Evolutionary conservation across 2,329 filamentous ascomycete genomes (phyloP).

Genomic region (Canariomyces notabilis): DNA sequence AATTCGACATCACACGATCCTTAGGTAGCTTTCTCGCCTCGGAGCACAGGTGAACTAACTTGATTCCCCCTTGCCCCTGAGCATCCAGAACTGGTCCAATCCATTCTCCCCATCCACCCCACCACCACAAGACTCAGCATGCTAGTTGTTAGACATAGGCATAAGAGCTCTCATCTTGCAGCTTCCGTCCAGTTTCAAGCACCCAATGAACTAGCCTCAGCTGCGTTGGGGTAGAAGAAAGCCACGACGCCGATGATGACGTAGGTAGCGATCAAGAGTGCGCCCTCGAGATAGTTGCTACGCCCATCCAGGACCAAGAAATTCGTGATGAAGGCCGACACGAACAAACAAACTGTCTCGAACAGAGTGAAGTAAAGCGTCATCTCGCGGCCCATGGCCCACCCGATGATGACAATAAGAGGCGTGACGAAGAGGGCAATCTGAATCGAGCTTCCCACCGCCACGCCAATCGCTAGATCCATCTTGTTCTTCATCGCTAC

Average conservation of each 20-base stretch:
- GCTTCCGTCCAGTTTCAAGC: not conserved
- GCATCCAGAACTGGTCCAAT: no score
- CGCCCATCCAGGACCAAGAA: conserved; percentile 81
- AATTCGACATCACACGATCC: no score
- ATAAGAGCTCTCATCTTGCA: no score
- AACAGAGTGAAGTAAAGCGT: conserved; percentile 82
- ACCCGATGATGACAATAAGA: conserved; percentile 65
- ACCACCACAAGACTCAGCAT: no score
- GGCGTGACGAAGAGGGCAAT: conserved; percentile 68
- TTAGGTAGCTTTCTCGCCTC: no score
- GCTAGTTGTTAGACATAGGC: no score
- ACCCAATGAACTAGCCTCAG: conserved; percentile 13
- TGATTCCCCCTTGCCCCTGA: no score
- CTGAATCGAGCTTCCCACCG: conserved; percentile 66
- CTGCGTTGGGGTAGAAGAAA: conserved; percentile 56
- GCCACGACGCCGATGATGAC: conserved; percentile 63
- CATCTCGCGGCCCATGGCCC: conserved; percentile 64
- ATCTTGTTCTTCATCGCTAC: conserved; percentile 72
- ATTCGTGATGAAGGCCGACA: conserved; percentile 80
- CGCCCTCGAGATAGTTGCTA: conserved; percentile 82
- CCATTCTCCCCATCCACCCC: no score
- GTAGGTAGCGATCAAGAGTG: conserved; percentile 61
- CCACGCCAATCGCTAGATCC: conserved; percentile 68
- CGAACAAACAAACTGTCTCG: conserved; percentile 81
- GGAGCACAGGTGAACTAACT: no score